These are phyloP conservation scores for Canariomyces notabilis DNA, from an alignment of 2,329 filamentous ascomycete species.

Conservation along the genomic window DNA sequence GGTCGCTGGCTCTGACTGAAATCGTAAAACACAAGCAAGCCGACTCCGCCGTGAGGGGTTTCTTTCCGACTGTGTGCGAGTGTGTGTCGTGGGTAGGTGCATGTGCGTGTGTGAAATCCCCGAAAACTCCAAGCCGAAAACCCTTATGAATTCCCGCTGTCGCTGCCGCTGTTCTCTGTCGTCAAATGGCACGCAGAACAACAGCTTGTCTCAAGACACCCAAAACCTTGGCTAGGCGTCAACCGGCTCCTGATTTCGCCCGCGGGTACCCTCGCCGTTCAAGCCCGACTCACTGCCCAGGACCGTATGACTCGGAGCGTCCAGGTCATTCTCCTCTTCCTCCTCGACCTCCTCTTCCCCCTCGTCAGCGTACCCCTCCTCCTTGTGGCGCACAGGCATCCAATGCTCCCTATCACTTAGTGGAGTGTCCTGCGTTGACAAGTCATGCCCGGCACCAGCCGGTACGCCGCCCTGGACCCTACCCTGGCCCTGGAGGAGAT, in stretches of 20 bases:
- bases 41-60: not conserved
- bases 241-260: constrained; percentile 50
- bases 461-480: not conserved
- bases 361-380: constrained; percentile 53
- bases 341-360: constrained; percentile 63
- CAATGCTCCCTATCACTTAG: constrained; percentile 77
- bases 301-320: constrained; percentile 37
- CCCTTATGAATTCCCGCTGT: not conserved
- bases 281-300: constrained; percentile 49
- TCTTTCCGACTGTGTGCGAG: too few species aligned
- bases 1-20: not conserved
- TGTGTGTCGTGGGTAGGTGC: too few species aligned
- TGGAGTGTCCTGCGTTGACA: constrained; percentile 76
- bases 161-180: not conserved
- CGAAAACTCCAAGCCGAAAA: not conserved
- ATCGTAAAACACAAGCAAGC: not conserved
- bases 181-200: not conserved
- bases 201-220: not conserved
- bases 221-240: constrained; percentile 34
- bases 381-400: constrained; percentile 66
- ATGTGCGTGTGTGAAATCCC: not conserved
- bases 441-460: constrained; percentile 42
- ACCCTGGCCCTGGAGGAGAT: not conserved
- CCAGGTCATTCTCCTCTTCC: constrained; percentile 46
- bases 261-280: constrained; percentile 52